These are phyloP conservation scores for Yamadazyma epiphylla DNA, from an alignment of 1,139 yeast species.

Conservation along the genomic window DNA sequence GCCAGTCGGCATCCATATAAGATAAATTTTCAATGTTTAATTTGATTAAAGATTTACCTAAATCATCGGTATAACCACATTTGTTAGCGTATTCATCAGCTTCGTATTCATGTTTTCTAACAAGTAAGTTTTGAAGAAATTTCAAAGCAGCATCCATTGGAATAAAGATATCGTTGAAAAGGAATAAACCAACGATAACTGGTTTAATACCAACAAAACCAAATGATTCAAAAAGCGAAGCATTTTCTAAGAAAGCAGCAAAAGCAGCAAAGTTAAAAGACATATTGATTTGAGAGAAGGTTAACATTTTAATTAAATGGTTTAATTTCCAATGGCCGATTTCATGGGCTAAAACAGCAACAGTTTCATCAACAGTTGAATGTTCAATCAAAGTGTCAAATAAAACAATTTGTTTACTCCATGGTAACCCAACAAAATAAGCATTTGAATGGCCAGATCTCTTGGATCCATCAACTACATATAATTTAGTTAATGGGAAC, in stretches of 20 bases:
- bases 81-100: constrained; percentile 84
- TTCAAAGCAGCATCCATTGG: constrained; percentile 72
- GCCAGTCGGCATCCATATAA: constrained; percentile 82
- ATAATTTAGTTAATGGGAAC: constrained; percentile 83
- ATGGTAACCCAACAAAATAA: constrained; percentile 90
- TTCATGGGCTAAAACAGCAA: constrained; percentile 95
- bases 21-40: constrained; percentile 78
- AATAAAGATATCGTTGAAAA: constrained; percentile 68
- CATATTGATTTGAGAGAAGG: constrained; percentile 60
- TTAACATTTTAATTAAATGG: constrained; percentile 72
- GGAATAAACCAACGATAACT: constrained; percentile 70
- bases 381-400: constrained; percentile 86
- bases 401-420: constrained; percentile 92
- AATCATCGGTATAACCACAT: constrained; percentile 65
- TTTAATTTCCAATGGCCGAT: constrained; percentile 95
- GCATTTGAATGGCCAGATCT: constrained; percentile 97
- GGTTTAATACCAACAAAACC: constrained; percentile 71
- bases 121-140: constrained; percentile 63
- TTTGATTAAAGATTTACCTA: constrained; percentile 69
- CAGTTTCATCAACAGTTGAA: constrained; percentile 73
- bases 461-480: constrained; percentile 91
- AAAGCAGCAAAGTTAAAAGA: constrained; percentile 66
- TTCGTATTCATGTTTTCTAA: constrained; percentile 87
- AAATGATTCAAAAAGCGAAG: constrained; percentile 71
- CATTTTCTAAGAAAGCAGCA: constrained; percentile 74